Evolutionary conservation across 2,329 filamentous ascomycete species (phyloP).

Genomic region (Sphaceloma murrayae): DNA sequence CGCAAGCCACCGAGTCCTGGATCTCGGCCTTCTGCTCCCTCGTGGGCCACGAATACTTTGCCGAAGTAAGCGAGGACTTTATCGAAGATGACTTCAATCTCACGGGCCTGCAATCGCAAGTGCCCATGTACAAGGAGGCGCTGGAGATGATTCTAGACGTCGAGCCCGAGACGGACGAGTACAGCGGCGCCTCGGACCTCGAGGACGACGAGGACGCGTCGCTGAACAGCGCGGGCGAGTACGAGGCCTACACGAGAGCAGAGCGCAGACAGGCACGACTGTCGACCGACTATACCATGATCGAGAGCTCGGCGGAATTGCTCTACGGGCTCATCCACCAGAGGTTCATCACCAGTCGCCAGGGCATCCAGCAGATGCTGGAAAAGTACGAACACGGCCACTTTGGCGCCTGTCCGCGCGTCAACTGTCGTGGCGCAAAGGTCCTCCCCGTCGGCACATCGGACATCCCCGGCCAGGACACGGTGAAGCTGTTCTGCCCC

Average conservation of each 20-base stretch:
- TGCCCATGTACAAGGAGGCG: constrained; percentile 98
- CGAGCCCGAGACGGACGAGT: constrained; percentile 77
- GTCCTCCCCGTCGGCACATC: constrained; percentile 89
- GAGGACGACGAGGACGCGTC: constrained; percentile 45
- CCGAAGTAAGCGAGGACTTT: constrained; percentile 96
- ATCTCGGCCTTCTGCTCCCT: constrained; percentile 95
- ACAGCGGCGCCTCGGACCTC: constrained; percentile 43
- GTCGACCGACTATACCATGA: constrained; percentile 85
- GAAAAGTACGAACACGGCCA: constrained; percentile 97
- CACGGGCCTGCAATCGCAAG: constrained; percentile 87
- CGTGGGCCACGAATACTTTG: constrained; percentile 96
- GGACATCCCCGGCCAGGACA: constrained; percentile 92
- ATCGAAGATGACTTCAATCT: constrained; percentile 99
- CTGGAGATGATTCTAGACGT: constrained; percentile 99
- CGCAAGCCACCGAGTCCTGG: constrained; percentile 72
- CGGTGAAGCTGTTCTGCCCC: constrained; percentile 96
- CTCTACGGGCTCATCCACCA: constrained; percentile 98
- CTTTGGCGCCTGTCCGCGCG: constrained; percentile 91
- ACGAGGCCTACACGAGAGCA: constrained; percentile 24
- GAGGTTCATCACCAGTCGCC: constrained; percentile 91
- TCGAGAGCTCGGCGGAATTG: constrained; percentile 95
- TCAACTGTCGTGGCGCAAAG: constrained; percentile 80
- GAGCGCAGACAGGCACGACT: constrained; percentile 76
- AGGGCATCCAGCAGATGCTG: constrained; percentile 97
- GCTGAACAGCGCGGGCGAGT: constrained; percentile 44